Base-by-base conservation (phyloP, 2,329 filamentous ascomycete species). In the Metarhizium anisopliae region DNA sequence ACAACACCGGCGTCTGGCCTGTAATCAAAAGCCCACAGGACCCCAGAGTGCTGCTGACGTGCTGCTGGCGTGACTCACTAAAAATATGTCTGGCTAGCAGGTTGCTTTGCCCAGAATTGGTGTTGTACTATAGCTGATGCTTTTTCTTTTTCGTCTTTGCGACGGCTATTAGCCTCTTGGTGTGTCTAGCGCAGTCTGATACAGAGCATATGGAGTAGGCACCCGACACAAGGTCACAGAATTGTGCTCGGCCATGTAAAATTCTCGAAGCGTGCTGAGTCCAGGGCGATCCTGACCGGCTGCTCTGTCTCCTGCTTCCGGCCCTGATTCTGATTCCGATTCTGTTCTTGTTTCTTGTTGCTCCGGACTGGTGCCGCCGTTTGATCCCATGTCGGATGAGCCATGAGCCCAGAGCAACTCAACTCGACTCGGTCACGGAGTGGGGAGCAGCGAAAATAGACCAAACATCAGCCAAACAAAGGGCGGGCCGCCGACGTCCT, bases 81-180 rank as follows among this genome's bases (percentile, higher is more conserved):
- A 54, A 50, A 40, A 54, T 49, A 53, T 42, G 53, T 50, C 51
- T 45, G 51, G 53, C 38, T 53, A 38, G 50, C 30, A 47, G 35
- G 47, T 42, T 38, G n/a, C 49, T 55, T 47, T 43, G 32, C 49
- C 50, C 54, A 55, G 6, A 8, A 7, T 40, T 11, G 2, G 42
- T 14, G 20, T 20, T 47, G 11, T n/a, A 25, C 3, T 32, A 38
- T 25, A 25, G 25, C 43, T 16, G 30, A 18, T 6, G 61, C 29
- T 55, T 58, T 55, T 58, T 59, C 51, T 62, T 57, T 50, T 62
- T 62, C 55, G 59, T 55, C 14, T 58, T 35, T 62, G 55, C 57
- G 58, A 55, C 53, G 50, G 52, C 56, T 59, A 54, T 13, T 8
- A 16, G 56, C 58, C 50, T 57, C 51, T 57, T 54, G n/a, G 55